Percentiles rank a stretch among this genome's conserved stretches.
Conservation (phyloP, 2,329 filamentous ascomycete species). For the Plenodomus tracheiphilus region DNA sequence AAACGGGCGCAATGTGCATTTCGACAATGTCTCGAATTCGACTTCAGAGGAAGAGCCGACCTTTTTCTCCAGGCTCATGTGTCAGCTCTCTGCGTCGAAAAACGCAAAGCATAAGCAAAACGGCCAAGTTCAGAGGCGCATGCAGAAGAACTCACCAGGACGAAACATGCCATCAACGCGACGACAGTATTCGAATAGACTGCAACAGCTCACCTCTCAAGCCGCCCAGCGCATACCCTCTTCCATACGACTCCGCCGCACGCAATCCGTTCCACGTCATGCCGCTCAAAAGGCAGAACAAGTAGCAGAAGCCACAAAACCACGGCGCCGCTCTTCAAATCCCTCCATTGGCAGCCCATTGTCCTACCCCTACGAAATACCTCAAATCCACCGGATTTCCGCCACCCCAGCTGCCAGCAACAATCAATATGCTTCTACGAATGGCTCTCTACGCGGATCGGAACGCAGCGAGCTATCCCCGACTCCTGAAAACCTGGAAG, state of each 20-base stretch:
- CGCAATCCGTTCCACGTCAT: constrained; percentile 8
- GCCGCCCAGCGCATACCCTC: constrained; percentile 14
- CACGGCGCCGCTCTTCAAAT: constrained; percentile 12
- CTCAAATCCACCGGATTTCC: background rate
- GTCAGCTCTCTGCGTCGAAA: background rate
- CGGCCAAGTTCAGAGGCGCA: background rate
- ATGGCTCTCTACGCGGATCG: background rate
- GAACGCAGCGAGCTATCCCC: background rate
- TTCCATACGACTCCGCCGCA: constrained; percentile 9
- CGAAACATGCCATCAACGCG: background rate
- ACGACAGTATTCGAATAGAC: background rate
- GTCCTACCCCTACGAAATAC: background rate
- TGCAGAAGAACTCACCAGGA: background rate
- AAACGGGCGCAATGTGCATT: background rate
- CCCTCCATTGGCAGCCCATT: constrained; percentile 12
- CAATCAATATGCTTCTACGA: background rate
- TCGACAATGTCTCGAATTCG: background rate
- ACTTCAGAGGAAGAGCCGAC: background rate
- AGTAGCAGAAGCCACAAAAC: background rate
- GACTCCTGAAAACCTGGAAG: background rate
- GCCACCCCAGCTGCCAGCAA: background rate
- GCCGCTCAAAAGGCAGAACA: background rate
- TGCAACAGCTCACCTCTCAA: background rate
- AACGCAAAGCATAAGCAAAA: background rate
- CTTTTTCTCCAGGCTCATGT: background rate